Conservation (phyloP, 83 land plant genomes). For the Picea abies region DNA sequence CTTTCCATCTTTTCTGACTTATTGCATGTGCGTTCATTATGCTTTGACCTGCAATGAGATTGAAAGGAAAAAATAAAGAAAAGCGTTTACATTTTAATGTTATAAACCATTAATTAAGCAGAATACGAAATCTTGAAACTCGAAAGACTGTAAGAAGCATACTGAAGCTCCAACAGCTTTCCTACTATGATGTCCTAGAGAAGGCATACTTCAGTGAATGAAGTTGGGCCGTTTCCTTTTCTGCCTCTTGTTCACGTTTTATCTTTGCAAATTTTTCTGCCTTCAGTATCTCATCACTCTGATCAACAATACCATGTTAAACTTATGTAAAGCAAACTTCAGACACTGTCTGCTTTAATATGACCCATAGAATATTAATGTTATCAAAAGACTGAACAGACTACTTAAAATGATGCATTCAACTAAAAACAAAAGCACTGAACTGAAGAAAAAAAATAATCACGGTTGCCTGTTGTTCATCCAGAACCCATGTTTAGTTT, state of each 20-base stretch:
- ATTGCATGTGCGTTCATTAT: constrained; percentile 14
- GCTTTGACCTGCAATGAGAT: constrained; percentile 36
- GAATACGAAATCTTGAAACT: constrained; percentile 5
- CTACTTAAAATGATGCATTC: neutral
- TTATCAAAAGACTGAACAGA: neutral
- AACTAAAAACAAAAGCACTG: neutral
- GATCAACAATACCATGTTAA: constrained; percentile 10
- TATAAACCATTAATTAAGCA: neutral
- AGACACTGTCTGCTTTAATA: no score
- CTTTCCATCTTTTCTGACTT: constrained; percentile 33
- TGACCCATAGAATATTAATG: neutral
- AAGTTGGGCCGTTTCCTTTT: constrained; percentile 44
- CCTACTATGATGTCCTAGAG: neutral
- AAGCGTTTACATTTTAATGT: neutral
- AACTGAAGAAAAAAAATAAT: neutral
- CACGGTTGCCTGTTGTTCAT: neutral
- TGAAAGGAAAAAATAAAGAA: neutral
- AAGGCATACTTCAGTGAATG: constrained; percentile 56
- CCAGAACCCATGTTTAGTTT: neutral
- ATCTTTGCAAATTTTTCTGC: constrained; percentile 46
- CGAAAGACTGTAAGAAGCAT: neutral
- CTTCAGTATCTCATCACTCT: constrained; percentile 45
- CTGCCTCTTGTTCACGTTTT: constrained; percentile 60
- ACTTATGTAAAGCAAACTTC: neutral
- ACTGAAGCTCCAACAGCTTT: neutral